Percentiles rank a stretch among this genome's conserved stretches.
phyloP scores from a whole-genome alignment of 352 stramenopile genomes.

The Albugo candida region DNA sequence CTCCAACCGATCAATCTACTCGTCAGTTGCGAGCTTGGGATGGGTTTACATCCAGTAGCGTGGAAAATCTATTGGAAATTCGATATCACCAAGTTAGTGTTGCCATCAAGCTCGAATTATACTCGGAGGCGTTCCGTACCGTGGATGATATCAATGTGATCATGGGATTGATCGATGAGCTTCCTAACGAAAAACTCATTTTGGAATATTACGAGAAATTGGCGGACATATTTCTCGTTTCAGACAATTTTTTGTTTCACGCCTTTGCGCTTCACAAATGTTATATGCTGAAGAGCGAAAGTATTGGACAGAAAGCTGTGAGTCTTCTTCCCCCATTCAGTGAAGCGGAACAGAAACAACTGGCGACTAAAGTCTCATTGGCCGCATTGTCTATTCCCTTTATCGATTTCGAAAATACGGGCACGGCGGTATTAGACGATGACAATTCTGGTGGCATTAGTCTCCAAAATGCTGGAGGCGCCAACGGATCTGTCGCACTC shows the following conservation, averaged over 20 bases:
- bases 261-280: conserved; percentile 94
- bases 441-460: conserved; percentile 5
- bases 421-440: conserved; percentile 30
- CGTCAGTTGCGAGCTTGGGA: conserved; percentile 90
- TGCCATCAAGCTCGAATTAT: conserved; percentile 87
- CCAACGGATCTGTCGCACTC: conserved; percentile 37
- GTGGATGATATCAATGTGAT: conserved; percentile 99
- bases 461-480: not conserved
- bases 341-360: conserved; percentile 53
- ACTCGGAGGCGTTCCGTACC: conserved; percentile 95
- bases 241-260: conserved; percentile 94
- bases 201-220: conserved; percentile 97
- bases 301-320: conserved; percentile 30
- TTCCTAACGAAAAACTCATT: conserved; percentile 89
- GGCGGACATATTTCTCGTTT: conserved; percentile 93
- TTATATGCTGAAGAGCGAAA: conserved; percentile 83
- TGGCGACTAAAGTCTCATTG: conserved; percentile 84
- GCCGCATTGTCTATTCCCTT: conserved; percentile 87
- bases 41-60: conserved; percentile 86
- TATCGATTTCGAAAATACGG: conserved; percentile 30
- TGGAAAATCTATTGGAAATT: conserved; percentile 93
- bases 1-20: conserved; percentile 49
- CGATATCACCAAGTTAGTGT: conserved; percentile 95
- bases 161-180: conserved; percentile 73
- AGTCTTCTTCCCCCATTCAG: conserved; percentile 19